These are phyloP conservation scores for Eucalyptus fibrosa DNA, from an alignment of 345 rosid genomes.

Conservation along the genomic window DNA sequence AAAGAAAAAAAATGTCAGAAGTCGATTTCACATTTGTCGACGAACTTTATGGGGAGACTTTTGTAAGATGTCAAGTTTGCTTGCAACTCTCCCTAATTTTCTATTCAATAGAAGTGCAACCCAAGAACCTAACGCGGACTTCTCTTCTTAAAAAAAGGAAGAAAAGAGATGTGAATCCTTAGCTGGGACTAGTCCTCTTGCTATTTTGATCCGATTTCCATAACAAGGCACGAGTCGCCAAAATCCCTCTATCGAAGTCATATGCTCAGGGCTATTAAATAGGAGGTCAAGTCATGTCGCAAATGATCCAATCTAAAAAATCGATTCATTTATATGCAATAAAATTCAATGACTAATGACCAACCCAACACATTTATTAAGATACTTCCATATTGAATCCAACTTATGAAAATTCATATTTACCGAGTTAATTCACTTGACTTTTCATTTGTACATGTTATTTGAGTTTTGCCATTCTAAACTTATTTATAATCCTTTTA, in stretches of 20 bases:
- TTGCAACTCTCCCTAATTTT: background rate
- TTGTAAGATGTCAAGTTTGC: background rate
- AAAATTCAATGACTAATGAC: background rate
- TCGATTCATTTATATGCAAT: background rate
- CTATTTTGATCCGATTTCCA: background rate
- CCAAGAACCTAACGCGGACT: background rate
- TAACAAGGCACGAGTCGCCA: background rate
- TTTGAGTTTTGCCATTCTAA: background rate
- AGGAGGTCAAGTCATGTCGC: background rate
- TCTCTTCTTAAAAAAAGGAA: background rate
- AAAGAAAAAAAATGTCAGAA: background rate
- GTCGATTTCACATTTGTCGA: background rate
- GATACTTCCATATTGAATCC: background rate
- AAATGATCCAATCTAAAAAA: background rate
- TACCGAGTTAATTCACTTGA: background rate
- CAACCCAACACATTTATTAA: background rate
- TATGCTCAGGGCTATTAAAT: background rate
- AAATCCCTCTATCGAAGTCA: background rate
- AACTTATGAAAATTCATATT: background rate
- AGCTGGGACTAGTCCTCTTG: background rate
- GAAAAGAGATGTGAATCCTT: background rate
- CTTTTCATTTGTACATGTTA: background rate
- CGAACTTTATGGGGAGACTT: background rate
- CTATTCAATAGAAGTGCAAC: background rate
- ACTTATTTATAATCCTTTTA: background rate